A percentile compares a stretch with the other conserved stretches of the same genome.
Conservation (phyloP, 2,329 filamentous ascomycete species). For the Tricladium varicosporioides region DNA sequence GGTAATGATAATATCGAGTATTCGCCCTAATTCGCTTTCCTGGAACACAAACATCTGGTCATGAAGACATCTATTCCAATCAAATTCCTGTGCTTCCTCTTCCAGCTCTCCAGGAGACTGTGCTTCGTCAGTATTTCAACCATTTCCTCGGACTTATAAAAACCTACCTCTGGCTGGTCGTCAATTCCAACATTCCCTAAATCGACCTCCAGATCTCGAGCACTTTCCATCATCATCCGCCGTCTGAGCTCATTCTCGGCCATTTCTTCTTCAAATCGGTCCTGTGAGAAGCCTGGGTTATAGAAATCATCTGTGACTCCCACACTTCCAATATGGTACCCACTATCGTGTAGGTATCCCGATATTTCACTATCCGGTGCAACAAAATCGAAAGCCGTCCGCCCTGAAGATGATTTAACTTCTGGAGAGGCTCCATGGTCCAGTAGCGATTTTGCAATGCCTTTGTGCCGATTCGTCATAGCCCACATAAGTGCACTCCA, state of each 20-base stretch:
- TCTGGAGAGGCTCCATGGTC: constrained; percentile 95
- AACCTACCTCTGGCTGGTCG: constrained; percentile 82
- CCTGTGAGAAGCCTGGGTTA: constrained; percentile 84
- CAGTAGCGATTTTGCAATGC: constrained; percentile 86
- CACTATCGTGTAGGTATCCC: constrained; percentile 90
- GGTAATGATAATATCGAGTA: constrained; percentile 93
- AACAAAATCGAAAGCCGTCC: constrained; percentile 94
- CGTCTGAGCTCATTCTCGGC: constrained; percentile 94
- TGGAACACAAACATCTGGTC: constrained; percentile 99
- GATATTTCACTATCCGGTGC: constrained; percentile 95
- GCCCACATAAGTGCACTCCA: constrained; percentile 99
- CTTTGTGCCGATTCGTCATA: constrained; percentile 97
- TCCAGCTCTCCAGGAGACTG: constrained; percentile 75
- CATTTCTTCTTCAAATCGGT: constrained; percentile 95
- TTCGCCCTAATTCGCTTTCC: constrained; percentile 85
- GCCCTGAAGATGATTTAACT: constrained; percentile 88
- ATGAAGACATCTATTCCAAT: constrained; percentile 90
- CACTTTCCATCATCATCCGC: constrained; percentile 99
- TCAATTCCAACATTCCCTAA: constrained; percentile 93
- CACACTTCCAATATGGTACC: constrained; percentile 81
- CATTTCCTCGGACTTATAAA: not conserved
- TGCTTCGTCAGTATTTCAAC: constrained; percentile 32
- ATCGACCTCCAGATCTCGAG: constrained; percentile 93
- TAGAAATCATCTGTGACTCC: constrained; percentile 90
- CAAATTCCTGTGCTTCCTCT: constrained; percentile 89